These are phyloP conservation scores for Aspergillus cejpii DNA, from an alignment of 2,329 filamentous ascomycete species.

Conservation along the genomic window DNA sequence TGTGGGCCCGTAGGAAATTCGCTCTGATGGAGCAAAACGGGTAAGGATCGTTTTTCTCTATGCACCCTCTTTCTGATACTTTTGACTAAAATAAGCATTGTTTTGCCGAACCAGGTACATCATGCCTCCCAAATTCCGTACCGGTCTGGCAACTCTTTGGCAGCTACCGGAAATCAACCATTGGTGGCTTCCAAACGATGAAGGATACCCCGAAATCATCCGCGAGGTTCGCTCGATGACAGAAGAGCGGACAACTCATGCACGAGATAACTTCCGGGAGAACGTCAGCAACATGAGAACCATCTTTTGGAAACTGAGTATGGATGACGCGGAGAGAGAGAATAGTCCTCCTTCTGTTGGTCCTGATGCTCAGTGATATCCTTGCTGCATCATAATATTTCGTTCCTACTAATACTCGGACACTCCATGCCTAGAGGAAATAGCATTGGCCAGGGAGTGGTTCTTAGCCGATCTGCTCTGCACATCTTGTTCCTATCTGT, in stretches of 20 bases:
- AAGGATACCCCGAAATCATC: constrained; percentile 66
- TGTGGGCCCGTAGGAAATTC: constrained; percentile 75
- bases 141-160: constrained; percentile 70
- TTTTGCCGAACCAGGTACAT: constrained; percentile 60
- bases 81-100: constrained; percentile 5
- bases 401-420: too few relatives aligned
- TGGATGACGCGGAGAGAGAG: constrained; percentile 42
- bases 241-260: constrained; percentile 61
- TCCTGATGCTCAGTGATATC: constrained; percentile 6
- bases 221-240: constrained; percentile 74
- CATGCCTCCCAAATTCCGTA: constrained; percentile 66
- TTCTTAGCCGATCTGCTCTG: not conserved
- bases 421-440: too few relatives aligned
- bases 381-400: too few relatives aligned
- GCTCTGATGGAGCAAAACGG: constrained; percentile 70
- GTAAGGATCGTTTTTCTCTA: constrained; percentile 47
- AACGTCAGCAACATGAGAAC: constrained; percentile 68
- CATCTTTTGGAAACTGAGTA: constrained; percentile 59
- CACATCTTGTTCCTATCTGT: not conserved
- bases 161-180: constrained; percentile 61
- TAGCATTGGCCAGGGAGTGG: not conserved
- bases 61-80: too few relatives aligned
- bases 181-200: constrained; percentile 87
- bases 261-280: constrained; percentile 49
- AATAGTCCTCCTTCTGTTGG: constrained; percentile 21